Evolutionary conservation across 2,329 filamentous ascomycete species (phyloP).

Genomic region (Exophiala spinifera): DNA sequence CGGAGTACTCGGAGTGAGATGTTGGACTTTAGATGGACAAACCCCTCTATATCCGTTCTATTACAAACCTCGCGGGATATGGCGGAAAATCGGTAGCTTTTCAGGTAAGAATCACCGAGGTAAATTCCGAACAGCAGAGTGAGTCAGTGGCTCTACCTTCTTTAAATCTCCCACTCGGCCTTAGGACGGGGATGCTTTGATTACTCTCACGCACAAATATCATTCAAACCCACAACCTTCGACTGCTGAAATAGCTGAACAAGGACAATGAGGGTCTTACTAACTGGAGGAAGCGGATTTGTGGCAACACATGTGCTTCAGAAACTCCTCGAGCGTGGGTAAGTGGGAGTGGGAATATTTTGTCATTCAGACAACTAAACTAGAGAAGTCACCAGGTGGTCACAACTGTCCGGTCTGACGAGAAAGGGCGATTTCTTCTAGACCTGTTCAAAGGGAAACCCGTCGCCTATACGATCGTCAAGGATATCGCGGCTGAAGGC

Average conservation of each 20-base stretch:
- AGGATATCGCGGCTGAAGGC: slow-evolving; percentile 13
- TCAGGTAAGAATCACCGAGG: too few relatives aligned
- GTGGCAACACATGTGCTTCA: slow-evolving; percentile 19
- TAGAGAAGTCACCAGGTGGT: slow-evolving; percentile 18
- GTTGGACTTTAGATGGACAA: too few relatives aligned
- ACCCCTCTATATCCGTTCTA: too few relatives aligned
- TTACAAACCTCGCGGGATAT: too few relatives aligned
- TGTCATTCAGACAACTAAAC: slow-evolving; percentile 1
- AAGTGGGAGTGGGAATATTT: background rate
- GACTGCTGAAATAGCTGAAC: too few relatives aligned
- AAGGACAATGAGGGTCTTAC: slow-evolving; percentile 18
- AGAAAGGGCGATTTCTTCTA: slow-evolving; percentile 30
- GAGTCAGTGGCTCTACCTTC: background rate
- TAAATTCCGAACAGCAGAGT: too few relatives aligned
- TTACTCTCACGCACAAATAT: too few relatives aligned
- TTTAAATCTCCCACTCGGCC: too few relatives aligned
- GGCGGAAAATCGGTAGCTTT: too few relatives aligned
- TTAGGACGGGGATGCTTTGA: too few relatives aligned
- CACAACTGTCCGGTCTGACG: slow-evolving; percentile 31
- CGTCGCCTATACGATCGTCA: slow-evolving; percentile 12
- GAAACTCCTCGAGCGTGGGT: slow-evolving; percentile 16
- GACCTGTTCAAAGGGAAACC: slow-evolving; percentile 21
- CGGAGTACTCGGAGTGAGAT: too few relatives aligned
- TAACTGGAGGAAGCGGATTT: slow-evolving; percentile 23
- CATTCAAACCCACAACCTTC: too few relatives aligned